A percentile compares a stretch with the other conserved stretches of the same genome.
Evolutionary conservation across 2,329 filamentous ascomycete species (phyloP).

Genomic region (Fusarium sp.): DNA sequence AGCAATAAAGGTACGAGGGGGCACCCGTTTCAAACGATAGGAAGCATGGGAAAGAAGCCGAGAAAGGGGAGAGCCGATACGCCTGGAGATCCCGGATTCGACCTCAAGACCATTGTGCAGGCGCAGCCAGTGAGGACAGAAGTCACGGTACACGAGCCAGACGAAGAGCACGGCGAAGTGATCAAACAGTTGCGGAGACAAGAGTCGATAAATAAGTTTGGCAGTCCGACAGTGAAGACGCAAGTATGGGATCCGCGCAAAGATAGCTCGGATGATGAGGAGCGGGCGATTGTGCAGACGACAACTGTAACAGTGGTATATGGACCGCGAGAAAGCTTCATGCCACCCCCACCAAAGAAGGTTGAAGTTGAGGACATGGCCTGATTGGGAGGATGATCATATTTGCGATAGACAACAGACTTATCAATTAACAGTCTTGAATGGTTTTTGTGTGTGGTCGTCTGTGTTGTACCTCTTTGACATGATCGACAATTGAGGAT

Average conservation of each 20-base stretch:
- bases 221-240: slow-evolving; percentile 14
- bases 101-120: slow-evolving; percentile 40
- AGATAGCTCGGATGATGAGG: slow-evolving; percentile 29
- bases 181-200: slow-evolving; percentile 37
- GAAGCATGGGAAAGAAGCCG: slow-evolving; percentile 9
- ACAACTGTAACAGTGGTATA: slow-evolving; percentile 44
- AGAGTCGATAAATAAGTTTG: slow-evolving; percentile 42
- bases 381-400: not conserved
- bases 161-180: slow-evolving; percentile 27
- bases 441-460: not conserved
- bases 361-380: not conserved
- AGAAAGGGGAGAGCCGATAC: slow-evolving; percentile 18
- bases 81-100: slow-evolving; percentile 31
- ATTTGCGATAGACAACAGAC: not conserved
- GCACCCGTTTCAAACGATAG: slow-evolving; percentile 39
- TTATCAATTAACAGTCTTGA: not conserved
- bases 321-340: slow-evolving; percentile 31
- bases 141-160: slow-evolving; percentile 26
- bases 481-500: not conserved
- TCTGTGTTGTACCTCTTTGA: not conserved
- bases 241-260: slow-evolving; percentile 21
- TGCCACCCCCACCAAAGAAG: not conserved
- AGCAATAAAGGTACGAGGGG: slow-evolving; percentile 17
- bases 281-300: slow-evolving; percentile 42
- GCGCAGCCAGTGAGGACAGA: slow-evolving; percentile 36